Conservation (phyloP, 148 eudicot genomes). For the Vaccinium darrowii region DNA sequence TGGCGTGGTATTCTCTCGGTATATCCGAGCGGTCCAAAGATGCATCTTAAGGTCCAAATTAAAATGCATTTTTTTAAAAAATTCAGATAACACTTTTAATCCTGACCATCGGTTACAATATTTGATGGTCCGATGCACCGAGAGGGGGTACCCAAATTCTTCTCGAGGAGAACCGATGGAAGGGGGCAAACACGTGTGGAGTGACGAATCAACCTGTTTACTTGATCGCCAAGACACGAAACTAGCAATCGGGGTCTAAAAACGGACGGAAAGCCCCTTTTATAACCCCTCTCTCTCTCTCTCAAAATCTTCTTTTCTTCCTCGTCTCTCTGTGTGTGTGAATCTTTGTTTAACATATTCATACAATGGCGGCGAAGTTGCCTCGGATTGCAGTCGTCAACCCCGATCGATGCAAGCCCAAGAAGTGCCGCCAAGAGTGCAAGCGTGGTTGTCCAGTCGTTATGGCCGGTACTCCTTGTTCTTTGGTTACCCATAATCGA, state of each 20-base stretch:
- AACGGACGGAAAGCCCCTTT: not conserved
- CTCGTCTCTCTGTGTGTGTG: too few species aligned
- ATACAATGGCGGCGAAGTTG: conserved; percentile 69
- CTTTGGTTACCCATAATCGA: not conserved
- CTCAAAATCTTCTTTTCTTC: not conserved
- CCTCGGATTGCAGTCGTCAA: conserved; percentile 96
- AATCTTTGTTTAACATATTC: not conserved
- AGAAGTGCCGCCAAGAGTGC: conserved; percentile 97
- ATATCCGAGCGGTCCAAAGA: too few species aligned
- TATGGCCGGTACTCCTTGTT: conserved; percentile 56
- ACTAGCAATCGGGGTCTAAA: not conserved
- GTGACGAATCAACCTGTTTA: too few species aligned
- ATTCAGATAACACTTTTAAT: too few species aligned
- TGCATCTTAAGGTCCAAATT: too few species aligned
- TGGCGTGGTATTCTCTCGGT: too few species aligned
- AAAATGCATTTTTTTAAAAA: too few species aligned
- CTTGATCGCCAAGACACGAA: not conserved
- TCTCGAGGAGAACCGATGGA: too few species aligned
- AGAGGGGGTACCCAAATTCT: too few species aligned
- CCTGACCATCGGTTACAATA: too few species aligned
- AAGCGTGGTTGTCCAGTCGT: conserved; percentile 98
- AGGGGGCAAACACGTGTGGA: too few species aligned
- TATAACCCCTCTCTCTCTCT: not conserved
- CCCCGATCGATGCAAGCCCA: conserved; percentile 94
- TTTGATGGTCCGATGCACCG: too few species aligned